Evolutionary conservation across 805 yeast genomes (phyloP), one percentile per base, ranked within the genome.

Genomic region (Candida jianshihensis): DNA sequence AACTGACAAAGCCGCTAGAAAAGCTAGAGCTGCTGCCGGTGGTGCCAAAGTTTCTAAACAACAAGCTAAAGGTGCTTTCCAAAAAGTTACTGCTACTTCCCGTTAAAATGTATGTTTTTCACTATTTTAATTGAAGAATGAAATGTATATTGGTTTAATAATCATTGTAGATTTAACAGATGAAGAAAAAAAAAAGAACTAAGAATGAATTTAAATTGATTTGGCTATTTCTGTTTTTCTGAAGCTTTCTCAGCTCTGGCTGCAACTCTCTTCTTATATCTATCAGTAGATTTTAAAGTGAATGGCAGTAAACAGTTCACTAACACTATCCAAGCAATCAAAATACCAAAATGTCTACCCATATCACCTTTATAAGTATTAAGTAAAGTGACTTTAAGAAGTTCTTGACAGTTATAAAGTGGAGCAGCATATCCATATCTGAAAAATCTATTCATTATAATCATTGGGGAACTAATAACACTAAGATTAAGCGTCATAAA

Each of bases 11-110:
- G 92, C 86, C 66, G 77, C 84, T 70, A 90, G 94, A 85, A 87
- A 86, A 81, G 94, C 94, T 59, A 78, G 77, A 68, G 87, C 80
- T 66, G 88, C 85, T 65, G 65, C 81, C 60, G 78, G 75, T 63
- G 85, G 81, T 63, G 60, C 78, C 50, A 78, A 77, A 73, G 70
- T 86, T 66, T 84, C 96, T 60, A 90, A 90, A 80, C 94, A 87
- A 79, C 92, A 82, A 70, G 88, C 90, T 64, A 88, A 86, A 79
- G 97, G 97, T 78, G 87, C 95, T 68, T 86, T 84, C 87, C 92
- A 84, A 73, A 88, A 88, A 78, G 96, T 88, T 61, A 81, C 79
- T 59, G 94, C 96, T 60, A 82, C 95, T 65, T 87, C 96, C 71
- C 96, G 96, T 83, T 88, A 87, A 81, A 61, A 36, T 32, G 24